These are phyloP conservation scores for Beauveria rudraprayagi DNA, from an alignment of 2,329 filamentous ascomycete genomes.

Conservation along the genomic window DNA sequence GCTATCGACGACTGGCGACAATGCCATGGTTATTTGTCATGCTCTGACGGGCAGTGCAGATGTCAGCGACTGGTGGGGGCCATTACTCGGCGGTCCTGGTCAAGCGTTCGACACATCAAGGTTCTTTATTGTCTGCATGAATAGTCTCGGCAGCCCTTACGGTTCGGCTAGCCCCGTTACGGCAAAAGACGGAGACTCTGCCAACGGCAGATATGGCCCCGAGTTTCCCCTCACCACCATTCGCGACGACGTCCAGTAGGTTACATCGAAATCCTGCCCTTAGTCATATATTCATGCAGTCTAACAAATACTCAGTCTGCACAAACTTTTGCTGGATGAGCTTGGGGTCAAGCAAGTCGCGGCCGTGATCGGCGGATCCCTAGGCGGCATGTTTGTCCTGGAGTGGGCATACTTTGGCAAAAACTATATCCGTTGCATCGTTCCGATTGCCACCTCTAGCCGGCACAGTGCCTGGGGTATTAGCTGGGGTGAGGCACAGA, in stretches of 20 bases:
- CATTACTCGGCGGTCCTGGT: conserved; percentile 67
- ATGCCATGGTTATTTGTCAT: conserved; percentile 73
- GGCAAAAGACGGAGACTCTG: conserved; percentile 69
- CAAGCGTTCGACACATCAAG: conserved; percentile 73
- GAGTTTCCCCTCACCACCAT: conserved; percentile 96
- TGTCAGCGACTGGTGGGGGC: conserved; percentile 84
- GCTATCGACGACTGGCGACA: conserved; percentile 50
- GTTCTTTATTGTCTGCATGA: conserved; percentile 82
- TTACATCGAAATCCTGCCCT: conserved; percentile 6
- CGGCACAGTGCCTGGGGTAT: conserved; percentile 85
- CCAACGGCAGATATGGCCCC: conserved; percentile 75
- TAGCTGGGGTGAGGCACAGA: conserved; percentile 82
- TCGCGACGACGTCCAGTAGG: conserved; percentile 87
- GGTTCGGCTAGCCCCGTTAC: conserved; percentile 85
- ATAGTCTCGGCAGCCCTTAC: conserved; percentile 78
- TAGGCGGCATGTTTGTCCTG: conserved; percentile 84
- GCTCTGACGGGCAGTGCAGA: conserved; percentile 80
- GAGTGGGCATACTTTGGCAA: conserved; percentile 89
- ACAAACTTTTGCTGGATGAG: conserved; percentile 73
- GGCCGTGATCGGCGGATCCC: conserved; percentile 72
- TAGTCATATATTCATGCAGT: neutral
- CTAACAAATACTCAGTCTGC: conserved; percentile 45
- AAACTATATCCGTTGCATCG: conserved; percentile 71
- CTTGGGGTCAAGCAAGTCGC: conserved; percentile 72
- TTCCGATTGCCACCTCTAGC: conserved; percentile 79